Conservation (phyloP, 2,329 filamentous ascomycete genomes). For the Sarocladium strictum region DNA sequence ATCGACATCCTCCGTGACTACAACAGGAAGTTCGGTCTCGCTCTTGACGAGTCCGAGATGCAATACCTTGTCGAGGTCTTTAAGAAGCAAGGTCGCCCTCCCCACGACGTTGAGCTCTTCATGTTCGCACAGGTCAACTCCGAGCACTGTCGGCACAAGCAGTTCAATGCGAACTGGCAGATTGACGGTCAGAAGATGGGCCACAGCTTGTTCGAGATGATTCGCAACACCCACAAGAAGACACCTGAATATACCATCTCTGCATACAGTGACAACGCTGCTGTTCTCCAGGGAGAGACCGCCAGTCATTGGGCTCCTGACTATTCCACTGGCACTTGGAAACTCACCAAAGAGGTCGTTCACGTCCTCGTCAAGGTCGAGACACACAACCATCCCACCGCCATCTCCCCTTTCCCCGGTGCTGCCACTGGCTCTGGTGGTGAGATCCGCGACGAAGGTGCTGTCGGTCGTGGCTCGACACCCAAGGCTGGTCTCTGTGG, state of each 20-base stretch:
- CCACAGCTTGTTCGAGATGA: constrained; percentile 89
- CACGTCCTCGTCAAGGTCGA: constrained; percentile 93
- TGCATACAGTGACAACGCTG: constrained; percentile 96
- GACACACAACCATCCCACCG: constrained; percentile 96
- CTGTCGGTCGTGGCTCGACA: constrained; percentile 85
- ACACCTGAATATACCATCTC: constrained; percentile 81
- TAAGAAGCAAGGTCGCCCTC: constrained; percentile 45
- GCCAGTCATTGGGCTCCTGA: constrained; percentile 74
- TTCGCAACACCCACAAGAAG: constrained; percentile 85
- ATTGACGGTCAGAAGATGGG: constrained; percentile 80
- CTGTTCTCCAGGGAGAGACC: constrained; percentile 54
- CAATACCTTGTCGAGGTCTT: constrained; percentile 76
- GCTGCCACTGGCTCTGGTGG: constrained; percentile 93
- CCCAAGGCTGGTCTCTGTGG: constrained; percentile 89
- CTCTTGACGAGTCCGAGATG: constrained; percentile 82
- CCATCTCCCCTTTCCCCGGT: constrained; percentile 86
- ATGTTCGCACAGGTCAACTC: constrained; percentile 99
- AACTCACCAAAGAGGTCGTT: constrained; percentile 75
- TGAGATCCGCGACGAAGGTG: constrained; percentile 92
- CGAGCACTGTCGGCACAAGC: constrained; percentile 80
- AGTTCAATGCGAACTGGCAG: constrained; percentile 95
- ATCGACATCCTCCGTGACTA: constrained; percentile 71
- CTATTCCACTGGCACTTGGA: constrained; percentile 81
- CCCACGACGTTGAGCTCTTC: constrained; percentile 91
- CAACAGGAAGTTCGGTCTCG: constrained; percentile 78